Percentiles rank a stretch among this genome's conserved stretches.
Conservation (phyloP, 805 yeast genomes). For the Tetrapisispora nanseiensis region DNA sequence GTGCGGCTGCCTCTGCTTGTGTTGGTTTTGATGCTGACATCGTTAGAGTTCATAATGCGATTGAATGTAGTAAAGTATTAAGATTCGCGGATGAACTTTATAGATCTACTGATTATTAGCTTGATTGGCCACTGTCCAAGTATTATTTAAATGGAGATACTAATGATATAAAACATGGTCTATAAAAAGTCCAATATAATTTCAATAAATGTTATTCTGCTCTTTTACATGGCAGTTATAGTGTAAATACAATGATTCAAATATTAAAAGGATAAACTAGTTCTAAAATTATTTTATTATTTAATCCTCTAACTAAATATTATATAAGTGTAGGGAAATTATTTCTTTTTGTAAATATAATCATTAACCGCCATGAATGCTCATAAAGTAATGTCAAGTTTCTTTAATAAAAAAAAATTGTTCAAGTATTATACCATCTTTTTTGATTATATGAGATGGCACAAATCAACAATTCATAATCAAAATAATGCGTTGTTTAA, state of each 20-base stretch:
- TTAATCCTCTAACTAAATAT: not conserved
- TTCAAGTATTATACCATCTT: too few species aligned
- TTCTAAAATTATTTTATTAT: not conserved
- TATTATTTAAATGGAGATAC: too few species aligned
- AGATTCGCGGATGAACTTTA: slow-evolving; percentile 58
- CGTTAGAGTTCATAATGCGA: slow-evolving; percentile 81
- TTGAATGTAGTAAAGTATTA: slow-evolving; percentile 44
- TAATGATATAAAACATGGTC: not conserved
- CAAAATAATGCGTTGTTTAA: not conserved
- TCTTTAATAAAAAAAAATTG: too few species aligned
- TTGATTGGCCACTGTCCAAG: too few species aligned
- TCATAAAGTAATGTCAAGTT: slow-evolving; percentile 1
- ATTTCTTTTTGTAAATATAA: not conserved
- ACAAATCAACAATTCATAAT: not conserved
- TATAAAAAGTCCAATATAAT: too few species aligned
- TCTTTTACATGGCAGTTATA: too few species aligned
- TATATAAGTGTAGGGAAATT: not conserved
- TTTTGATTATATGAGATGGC: too few species aligned
- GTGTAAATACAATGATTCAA: too few species aligned
- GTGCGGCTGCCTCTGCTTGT: slow-evolving; percentile 63
- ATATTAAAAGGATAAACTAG: not conserved
- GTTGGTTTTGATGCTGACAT: slow-evolving; percentile 68
- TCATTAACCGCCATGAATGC: not conserved
- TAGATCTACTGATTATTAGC: not conserved
- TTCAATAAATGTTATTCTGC: too few species aligned